These are phyloP conservation scores for Physcomitrium patens DNA, from an alignment of 225 moss, liverwort and hornwort genomes.

Conservation along the genomic window DNA sequence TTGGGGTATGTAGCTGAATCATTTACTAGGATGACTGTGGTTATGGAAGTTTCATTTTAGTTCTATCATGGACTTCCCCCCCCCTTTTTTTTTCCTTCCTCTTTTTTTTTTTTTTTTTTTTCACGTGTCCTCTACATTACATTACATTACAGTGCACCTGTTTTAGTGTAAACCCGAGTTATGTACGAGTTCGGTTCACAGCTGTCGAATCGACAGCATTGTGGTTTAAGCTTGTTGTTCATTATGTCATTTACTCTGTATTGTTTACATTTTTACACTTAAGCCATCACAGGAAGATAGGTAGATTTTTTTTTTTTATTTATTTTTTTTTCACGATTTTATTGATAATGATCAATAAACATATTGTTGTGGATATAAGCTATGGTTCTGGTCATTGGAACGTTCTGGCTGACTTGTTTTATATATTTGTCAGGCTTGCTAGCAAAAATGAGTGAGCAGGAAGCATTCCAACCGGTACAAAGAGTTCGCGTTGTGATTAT, in stretches of 20 bases:
- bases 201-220: not conserved
- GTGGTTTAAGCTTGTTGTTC: not conserved
- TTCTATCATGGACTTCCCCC: not conserved
- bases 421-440: conserved; percentile 31
- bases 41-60: conserved; percentile 1
- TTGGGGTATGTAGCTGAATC: conserved; percentile 51
- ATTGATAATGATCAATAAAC: not conserved
- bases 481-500: conserved; percentile 47
- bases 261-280: not conserved
- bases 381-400: conserved; percentile 1
- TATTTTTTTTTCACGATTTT: not conserved
- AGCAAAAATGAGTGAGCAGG: conserved; percentile 47
- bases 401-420: conserved; percentile 18
- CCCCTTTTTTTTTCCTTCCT: too few relatives aligned
- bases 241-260: not conserved
- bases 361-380: not conserved
- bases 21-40: not conserved
- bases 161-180: conserved; percentile 12
- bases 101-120: too few relatives aligned
- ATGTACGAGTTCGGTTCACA: conserved; percentile 1
- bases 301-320: too few relatives aligned
- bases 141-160: not conserved
- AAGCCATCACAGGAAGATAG: not conserved
- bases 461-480: conserved; percentile 45
- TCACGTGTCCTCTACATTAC: not conserved